These are phyloP conservation scores for Przewalskia tangutica DNA, from an alignment of 257 asterid species.

Conservation along the genomic window DNA sequence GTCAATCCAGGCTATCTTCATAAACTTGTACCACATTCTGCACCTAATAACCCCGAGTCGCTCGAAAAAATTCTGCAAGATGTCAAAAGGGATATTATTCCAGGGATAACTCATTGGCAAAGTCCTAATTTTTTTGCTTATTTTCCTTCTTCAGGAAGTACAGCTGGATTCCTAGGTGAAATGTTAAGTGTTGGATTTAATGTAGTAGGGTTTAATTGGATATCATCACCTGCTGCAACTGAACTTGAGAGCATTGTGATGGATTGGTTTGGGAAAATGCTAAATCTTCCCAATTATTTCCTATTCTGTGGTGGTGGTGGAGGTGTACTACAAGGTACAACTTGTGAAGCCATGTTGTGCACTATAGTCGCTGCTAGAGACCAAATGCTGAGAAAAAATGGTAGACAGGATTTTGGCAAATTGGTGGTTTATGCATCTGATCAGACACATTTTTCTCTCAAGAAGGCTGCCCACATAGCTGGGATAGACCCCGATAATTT, in stretches of 20 bases:
- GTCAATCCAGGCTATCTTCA: constrained; percentile 66
- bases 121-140: constrained; percentile 70
- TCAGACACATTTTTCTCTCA: constrained; percentile 59
- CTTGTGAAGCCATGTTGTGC: constrained; percentile 59
- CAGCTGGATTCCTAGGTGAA: constrained; percentile 69
- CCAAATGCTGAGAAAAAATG: constrained; percentile 28
- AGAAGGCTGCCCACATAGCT: constrained; percentile 60
- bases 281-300: constrained; percentile 45
- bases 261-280: constrained; percentile 76
- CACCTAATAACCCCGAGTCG: constrained; percentile 51
- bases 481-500: constrained; percentile 49
- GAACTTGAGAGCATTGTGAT: constrained; percentile 75
- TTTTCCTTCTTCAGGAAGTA: constrained; percentile 63
- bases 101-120: too few species aligned
- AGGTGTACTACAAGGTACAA: constrained; percentile 71
- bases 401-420: constrained; percentile 35
- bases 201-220: constrained; percentile 75
- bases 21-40: constrained; percentile 40
- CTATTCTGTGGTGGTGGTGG: constrained; percentile 54
- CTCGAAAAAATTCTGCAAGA: constrained; percentile 48
- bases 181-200: constrained; percentile 63
- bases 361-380: constrained; percentile 63
- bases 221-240: constrained; percentile 80
- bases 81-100: constrained; percentile 51
- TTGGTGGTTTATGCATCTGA: constrained; percentile 66